These are phyloP conservation scores for Cucumis melo DNA, from an alignment of 306 rosid species.

Conservation along the genomic window DNA sequence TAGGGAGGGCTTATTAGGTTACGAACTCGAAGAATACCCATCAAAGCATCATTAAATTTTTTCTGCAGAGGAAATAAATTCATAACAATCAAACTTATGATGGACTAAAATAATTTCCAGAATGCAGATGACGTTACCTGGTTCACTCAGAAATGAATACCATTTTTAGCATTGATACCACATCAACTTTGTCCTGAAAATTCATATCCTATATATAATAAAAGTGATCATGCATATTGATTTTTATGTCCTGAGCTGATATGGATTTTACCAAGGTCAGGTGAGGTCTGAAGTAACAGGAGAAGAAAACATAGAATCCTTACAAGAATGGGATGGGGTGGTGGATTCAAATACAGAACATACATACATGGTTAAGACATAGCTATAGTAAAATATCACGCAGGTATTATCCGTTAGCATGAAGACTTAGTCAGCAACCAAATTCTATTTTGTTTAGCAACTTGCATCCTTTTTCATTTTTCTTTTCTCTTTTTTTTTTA, in stretches of 20 bases:
- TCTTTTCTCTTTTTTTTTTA: neutral
- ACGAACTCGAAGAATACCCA: slow-evolving; percentile 92
- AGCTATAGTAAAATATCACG: neutral
- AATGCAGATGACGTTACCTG: neutral
- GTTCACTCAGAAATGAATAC: neutral
- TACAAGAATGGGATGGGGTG: neutral
- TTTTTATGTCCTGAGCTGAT: neutral
- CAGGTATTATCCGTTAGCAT: neutral
- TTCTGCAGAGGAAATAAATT: slow-evolving; percentile 30
- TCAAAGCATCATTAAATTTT: slow-evolving; percentile 82
- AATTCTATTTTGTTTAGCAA: neutral
- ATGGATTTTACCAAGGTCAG: neutral
- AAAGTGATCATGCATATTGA: neutral
- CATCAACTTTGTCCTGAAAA: slow-evolving; percentile 2
- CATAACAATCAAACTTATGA: slow-evolving; percentile 6
- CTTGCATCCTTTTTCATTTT: neutral
- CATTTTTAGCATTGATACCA: slow-evolving; percentile 1
- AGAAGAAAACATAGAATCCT: neutral
- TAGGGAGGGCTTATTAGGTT: slow-evolving; percentile 91
- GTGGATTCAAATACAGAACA: neutral
- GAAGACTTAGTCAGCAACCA: neutral
- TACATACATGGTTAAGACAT: neutral
- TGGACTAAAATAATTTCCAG: neutral
- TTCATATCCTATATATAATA: neutral
- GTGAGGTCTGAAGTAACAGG: neutral